Evolutionary conservation across 108 stramenopile species (phyloP).

Genomic region (Phaeodactylum tricornutum): DNA sequence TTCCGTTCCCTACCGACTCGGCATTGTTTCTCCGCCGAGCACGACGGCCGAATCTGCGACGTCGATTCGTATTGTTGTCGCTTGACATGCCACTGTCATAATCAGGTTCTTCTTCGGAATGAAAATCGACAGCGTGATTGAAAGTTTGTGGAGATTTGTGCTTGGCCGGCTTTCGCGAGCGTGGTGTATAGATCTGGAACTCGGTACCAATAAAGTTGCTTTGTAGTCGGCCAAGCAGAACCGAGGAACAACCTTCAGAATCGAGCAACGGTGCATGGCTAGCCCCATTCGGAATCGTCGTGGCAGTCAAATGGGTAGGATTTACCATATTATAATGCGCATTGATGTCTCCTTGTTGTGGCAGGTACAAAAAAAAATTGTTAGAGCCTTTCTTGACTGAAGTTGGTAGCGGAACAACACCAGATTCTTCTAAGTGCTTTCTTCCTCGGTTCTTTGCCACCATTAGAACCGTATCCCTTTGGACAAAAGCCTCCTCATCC

Average conservation of each 20-base stretch:
- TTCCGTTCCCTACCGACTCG: neutral
- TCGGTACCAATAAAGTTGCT: constrained; percentile 82
- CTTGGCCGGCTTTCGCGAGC: neutral
- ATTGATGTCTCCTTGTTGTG: constrained; percentile 57
- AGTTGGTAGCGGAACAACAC: constrained; percentile 1
- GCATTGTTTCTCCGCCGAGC: constrained; percentile 2
- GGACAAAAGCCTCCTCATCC: constrained; percentile 9
- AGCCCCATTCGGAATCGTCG: constrained; percentile 7
- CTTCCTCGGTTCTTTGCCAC: constrained; percentile 61
- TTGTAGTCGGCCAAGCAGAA: constrained; percentile 54
- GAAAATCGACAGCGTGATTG: neutral
- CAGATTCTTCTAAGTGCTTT: constrained; percentile 14
- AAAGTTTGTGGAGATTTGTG: neutral
- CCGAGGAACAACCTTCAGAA: constrained; percentile 3
- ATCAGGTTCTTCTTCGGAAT: constrained; percentile 19
- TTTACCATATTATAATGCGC: constrained; percentile 46
- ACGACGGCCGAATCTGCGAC: constrained; percentile 2
- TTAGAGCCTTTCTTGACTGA: constrained; percentile 55
- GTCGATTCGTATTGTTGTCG: constrained; percentile 10
- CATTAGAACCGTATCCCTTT: constrained; percentile 61
- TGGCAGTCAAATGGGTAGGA: neutral
- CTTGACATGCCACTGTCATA: constrained; percentile 19
- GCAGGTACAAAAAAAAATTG: constrained; percentile 62
- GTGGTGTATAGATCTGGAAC: constrained; percentile 65
- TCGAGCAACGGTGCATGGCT: constrained; percentile 5